Conservation (phyloP, 2,329 filamentous ascomycete species). For the Cladosporium oxysporum region DNA sequence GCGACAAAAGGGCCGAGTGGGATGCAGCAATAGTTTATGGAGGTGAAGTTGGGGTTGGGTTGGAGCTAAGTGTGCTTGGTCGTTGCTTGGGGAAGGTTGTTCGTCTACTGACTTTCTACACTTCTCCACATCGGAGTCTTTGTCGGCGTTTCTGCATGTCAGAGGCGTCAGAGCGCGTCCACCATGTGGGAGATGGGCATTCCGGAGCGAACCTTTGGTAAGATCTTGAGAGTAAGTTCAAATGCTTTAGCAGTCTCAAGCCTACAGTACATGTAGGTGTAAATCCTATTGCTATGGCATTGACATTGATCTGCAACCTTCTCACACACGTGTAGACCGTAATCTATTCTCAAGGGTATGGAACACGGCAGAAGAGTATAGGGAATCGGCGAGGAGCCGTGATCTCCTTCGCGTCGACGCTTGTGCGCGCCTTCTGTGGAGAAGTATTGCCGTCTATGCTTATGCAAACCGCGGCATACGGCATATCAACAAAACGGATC, state of each 20-base stretch:
- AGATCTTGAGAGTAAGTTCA: neutral
- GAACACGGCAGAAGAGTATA: too few relatives aligned
- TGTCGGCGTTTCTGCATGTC: neutral
- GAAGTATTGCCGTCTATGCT: neutral
- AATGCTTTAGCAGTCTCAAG: neutral
- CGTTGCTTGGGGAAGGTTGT: constrained; percentile 11
- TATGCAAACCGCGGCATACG: neutral
- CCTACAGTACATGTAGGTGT: neutral
- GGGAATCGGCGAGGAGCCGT: neutral
- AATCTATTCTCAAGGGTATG: too few relatives aligned
- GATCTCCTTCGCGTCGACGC: neutral
- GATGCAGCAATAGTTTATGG: neutral
- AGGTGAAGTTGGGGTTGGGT: constrained; percentile 16
- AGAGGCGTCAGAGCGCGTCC: constrained; percentile 4
- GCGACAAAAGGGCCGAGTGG: constrained; percentile 19
- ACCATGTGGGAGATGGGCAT: neutral
- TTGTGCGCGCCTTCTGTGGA: neutral
- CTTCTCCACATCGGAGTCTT: constrained; percentile 9
- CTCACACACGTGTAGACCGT: neutral
- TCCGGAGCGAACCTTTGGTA: neutral
- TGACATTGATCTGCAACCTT: neutral
- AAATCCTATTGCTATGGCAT: neutral
- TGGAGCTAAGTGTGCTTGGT: constrained; percentile 17
- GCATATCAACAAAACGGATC: neutral
- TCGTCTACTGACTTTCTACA: neutral